These are phyloP conservation scores for Pichia occidentalis DNA, from an alignment of 805 yeast genomes.

Conservation along the genomic window DNA sequence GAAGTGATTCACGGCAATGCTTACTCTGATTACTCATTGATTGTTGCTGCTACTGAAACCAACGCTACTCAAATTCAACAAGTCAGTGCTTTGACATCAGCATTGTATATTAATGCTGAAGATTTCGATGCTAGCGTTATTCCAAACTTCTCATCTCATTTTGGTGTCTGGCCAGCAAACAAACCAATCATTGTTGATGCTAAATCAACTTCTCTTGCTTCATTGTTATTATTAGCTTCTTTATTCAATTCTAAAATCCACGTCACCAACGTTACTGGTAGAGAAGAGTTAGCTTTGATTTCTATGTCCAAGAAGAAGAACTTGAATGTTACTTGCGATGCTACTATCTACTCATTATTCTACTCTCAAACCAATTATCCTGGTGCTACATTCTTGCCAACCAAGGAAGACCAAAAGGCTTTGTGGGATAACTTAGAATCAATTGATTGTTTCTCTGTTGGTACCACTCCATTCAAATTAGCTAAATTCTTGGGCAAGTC, in stretches of 20 bases:
- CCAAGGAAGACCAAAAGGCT: conserved; percentile 71
- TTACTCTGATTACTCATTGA: conserved; percentile 74
- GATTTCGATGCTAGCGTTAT: conserved; percentile 64
- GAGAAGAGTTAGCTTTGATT: conserved; percentile 77
- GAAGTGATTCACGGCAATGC: conserved; percentile 50
- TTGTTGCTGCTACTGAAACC: conserved; percentile 73
- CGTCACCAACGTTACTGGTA: conserved; percentile 76
- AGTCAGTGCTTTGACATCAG: conserved; percentile 62
- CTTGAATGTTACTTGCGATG: conserved; percentile 84
- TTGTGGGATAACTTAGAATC: conserved; percentile 70
- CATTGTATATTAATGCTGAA: conserved; percentile 76
- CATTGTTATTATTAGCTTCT: conserved; percentile 82
- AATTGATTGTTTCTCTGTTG: conserved; percentile 85
- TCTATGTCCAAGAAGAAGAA: conserved; percentile 79
- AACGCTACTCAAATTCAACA: conserved; percentile 58
- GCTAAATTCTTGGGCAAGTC: conserved; percentile 59
- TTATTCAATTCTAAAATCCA: conserved; percentile 80
- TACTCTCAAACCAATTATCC: conserved; percentile 66
- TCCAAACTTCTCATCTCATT: conserved; percentile 71
- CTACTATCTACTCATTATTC: conserved; percentile 72
- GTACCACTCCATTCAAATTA: conserved; percentile 66
- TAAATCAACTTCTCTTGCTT: conserved; percentile 85
- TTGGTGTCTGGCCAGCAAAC: conserved; percentile 73
- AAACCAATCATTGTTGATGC: conserved; percentile 93
- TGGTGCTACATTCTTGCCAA: conserved; percentile 67